These are phyloP conservation scores for Septoria linicola DNA, from an alignment of 2,329 filamentous ascomycete species.

Conservation along the genomic window DNA sequence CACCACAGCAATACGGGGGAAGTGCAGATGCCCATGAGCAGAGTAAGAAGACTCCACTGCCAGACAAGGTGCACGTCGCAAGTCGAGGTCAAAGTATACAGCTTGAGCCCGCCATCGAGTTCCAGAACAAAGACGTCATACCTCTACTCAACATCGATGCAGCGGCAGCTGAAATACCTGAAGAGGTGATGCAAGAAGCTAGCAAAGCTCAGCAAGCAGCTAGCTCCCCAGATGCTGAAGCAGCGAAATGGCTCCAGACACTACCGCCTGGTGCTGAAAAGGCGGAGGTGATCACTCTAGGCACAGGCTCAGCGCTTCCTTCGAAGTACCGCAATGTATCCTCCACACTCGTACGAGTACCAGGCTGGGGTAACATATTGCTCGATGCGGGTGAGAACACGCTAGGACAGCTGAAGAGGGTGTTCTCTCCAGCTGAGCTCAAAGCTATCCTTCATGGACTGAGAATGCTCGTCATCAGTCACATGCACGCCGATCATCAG, in stretches of 20 bases:
- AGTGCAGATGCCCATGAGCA: slow-evolving; percentile 14
- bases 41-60: slow-evolving; percentile 22
- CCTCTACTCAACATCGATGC: slow-evolving; percentile 51
- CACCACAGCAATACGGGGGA: slow-evolving; percentile 19
- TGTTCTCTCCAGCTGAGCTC: slow-evolving; percentile 65
- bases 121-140: slow-evolving; percentile 50
- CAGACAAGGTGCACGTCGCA: slow-evolving; percentile 32
- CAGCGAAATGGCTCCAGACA: slow-evolving; percentile 59
- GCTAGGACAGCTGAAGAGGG: slow-evolving; percentile 77
- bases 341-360: slow-evolving; percentile 78
- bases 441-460: slow-evolving; percentile 73
- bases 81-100: slow-evolving; percentile 38
- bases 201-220: slow-evolving; percentile 42
- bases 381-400: slow-evolving; percentile 93
- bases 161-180: slow-evolving; percentile 45
- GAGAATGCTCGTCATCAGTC: slow-evolving; percentile 85
- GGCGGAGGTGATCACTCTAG: slow-evolving; percentile 79
- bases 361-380: slow-evolving; percentile 81
- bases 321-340: slow-evolving; percentile 97
- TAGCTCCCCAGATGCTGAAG: slow-evolving; percentile 42
- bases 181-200: slow-evolving; percentile 56
- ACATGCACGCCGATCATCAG: slow-evolving; percentile 95
- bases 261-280: slow-evolving; percentile 65
- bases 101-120: slow-evolving; percentile 39
- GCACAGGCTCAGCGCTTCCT: slow-evolving; percentile 85